These are phyloP conservation scores for Ceratobasidium sp. DNA, from an alignment of 1,284 basidiomycete species.

Conservation along the genomic window DNA sequence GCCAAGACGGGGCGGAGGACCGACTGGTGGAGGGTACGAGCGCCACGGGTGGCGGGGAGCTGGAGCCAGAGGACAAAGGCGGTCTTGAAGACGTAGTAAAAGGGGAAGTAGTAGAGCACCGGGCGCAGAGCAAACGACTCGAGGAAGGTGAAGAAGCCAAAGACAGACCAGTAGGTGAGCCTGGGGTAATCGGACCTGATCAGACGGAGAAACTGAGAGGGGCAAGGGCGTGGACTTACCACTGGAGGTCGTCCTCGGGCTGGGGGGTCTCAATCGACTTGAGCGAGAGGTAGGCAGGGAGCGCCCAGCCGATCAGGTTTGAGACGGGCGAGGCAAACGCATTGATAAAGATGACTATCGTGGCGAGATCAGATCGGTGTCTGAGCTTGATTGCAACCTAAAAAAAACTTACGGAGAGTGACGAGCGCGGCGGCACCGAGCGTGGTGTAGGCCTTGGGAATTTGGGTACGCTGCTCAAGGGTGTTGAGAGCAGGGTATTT, in stretches of 20 bases:
- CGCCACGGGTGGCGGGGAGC: slow-evolving; percentile 70
- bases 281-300: slow-evolving; percentile 88
- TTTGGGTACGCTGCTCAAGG: slow-evolving; percentile 89
- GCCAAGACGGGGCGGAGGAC: slow-evolving; percentile 48
- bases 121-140: slow-evolving; percentile 80
- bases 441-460: slow-evolving; percentile 94
- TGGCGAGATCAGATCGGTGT: slow-evolving; percentile 42
- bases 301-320: slow-evolving; percentile 85
- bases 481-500: slow-evolving; percentile 89
- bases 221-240: slow-evolving; percentile 57
- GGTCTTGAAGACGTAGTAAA: slow-evolving; percentile 93
- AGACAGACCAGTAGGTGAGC: slow-evolving; percentile 88
- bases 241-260: slow-evolving; percentile 83
- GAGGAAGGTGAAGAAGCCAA: slow-evolving; percentile 87
- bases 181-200: slow-evolving; percentile 1
- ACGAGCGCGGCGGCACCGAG: slow-evolving; percentile 78
- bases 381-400: neutral
- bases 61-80: slow-evolving; percentile 89
- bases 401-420: slow-evolving; percentile 58
- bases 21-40: slow-evolving; percentile 45
- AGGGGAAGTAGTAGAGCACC: slow-evolving; percentile 85
- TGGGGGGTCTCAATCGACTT: slow-evolving; percentile 83
- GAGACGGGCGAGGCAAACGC: slow-evolving; percentile 83
- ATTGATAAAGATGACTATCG: slow-evolving; percentile 78
- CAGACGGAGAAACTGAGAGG: neutral